Evolutionary conservation across 1,139 yeast species (phyloP).

Genomic region (Kodamaea sp.): DNA sequence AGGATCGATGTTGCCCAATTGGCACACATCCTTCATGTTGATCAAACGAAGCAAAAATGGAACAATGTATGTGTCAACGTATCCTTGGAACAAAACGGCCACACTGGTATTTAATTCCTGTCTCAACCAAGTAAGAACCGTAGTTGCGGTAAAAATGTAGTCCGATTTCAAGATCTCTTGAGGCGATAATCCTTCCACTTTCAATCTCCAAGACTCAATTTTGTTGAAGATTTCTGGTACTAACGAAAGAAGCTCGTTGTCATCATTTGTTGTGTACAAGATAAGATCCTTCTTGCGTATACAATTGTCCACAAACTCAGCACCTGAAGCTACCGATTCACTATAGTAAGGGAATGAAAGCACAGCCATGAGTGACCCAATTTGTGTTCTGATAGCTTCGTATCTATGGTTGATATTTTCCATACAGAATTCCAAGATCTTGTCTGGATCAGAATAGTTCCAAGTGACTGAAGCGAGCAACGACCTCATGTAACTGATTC

Average conservation of each 20-base stretch:
- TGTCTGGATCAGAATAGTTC: slow-evolving; percentile 55
- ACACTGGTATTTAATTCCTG: slow-evolving; percentile 45
- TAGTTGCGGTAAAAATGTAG: slow-evolving; percentile 50
- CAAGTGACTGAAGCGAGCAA: slow-evolving; percentile 59
- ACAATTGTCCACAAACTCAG: slow-evolving; percentile 44
- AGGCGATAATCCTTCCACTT: slow-evolving; percentile 35
- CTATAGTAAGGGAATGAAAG: slow-evolving; percentile 54
- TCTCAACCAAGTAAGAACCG: slow-evolving; percentile 44
- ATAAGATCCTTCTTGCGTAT: slow-evolving; percentile 28
- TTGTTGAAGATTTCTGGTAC: slow-evolving; percentile 41
- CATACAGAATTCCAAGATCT: slow-evolving; percentile 48
- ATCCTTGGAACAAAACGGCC: slow-evolving; percentile 40
- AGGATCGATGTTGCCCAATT: slow-evolving; percentile 66
- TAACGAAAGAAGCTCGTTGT: slow-evolving; percentile 20
- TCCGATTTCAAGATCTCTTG: slow-evolving; percentile 49
- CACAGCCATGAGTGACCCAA: slow-evolving; percentile 65
- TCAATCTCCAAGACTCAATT: slow-evolving; percentile 46
- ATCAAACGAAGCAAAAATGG: slow-evolving; percentile 73
- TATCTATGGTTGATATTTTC: slow-evolving; percentile 62
- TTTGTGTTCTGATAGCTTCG: slow-evolving; percentile 70
- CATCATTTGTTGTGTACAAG: slow-evolving; percentile 23
- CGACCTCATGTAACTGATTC: slow-evolving; percentile 58
- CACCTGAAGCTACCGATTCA: slow-evolving; percentile 48
- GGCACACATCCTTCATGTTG: slow-evolving; percentile 78
- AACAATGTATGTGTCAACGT: slow-evolving; percentile 48